Percentiles rank a stretch among this genome's conserved stretches.
Evolutionary conservation across 2,329 filamentous ascomycete species (phyloP).

Genomic region (Aspergillus hiratsukae): DNA sequence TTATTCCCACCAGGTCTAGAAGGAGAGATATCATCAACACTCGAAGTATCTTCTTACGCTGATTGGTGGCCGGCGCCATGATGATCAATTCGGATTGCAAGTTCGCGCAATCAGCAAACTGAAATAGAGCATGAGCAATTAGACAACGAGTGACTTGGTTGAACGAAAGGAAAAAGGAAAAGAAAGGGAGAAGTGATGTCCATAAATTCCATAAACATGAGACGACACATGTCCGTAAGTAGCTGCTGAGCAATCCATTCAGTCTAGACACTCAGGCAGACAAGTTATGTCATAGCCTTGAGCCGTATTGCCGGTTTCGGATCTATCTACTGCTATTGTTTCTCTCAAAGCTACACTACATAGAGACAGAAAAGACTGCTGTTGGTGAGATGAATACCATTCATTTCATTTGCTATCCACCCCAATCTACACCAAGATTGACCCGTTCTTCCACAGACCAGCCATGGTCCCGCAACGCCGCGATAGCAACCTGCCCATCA

Average conservation of each 20-base stretch:
- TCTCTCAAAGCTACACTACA: neutral
- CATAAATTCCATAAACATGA: neutral
- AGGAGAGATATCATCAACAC: slow-evolving; percentile 87
- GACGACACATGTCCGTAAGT: neutral
- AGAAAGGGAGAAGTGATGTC: neutral
- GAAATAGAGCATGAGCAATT: neutral
- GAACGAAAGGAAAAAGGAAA: neutral
- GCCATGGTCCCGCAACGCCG: neutral
- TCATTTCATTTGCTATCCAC: neutral
- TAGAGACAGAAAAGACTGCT: neutral
- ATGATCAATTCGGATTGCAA: neutral
- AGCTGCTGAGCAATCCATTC: neutral
- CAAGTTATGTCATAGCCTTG: slow-evolving; percentile 14
- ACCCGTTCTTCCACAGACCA: neutral
- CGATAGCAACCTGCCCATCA: neutral
- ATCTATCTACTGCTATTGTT: neutral
- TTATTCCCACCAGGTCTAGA: slow-evolving; percentile 70
- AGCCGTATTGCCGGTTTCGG: slow-evolving; percentile 7
- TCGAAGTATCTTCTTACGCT: slow-evolving; percentile 74
- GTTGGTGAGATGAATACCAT: neutral
- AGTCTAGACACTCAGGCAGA: neutral
- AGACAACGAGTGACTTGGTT: neutral
- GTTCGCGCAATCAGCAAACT: neutral
- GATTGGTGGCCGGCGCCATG: slow-evolving; percentile 38
- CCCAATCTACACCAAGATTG: neutral